Evolutionary conservation across 345 rosid genomes (phyloP).

Genomic region (Murraya paniculata): DNA sequence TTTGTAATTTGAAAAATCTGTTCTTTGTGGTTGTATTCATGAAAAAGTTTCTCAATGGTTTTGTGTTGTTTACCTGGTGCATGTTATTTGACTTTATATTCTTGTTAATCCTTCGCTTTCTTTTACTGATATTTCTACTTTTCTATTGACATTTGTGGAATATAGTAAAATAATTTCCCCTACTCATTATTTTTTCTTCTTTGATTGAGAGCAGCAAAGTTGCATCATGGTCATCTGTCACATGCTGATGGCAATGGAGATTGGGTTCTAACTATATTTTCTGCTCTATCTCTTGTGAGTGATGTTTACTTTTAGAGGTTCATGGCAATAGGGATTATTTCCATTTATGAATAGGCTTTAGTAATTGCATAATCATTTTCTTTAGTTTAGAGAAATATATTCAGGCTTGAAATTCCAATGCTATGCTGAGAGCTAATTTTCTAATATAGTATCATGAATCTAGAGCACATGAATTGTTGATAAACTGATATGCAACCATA

Average conservation of each 20-base stretch:
- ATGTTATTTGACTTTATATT: not conserved
- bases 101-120: not conserved
- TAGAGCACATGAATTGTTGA: not conserved
- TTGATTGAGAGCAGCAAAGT: conserved; percentile 55
- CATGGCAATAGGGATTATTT: not conserved
- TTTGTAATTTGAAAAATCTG: too few relatives aligned
- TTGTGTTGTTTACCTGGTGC: not conserved
- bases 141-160: not conserved
- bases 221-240: conserved; percentile 82
- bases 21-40: not conserved
- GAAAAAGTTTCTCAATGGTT: not conserved
- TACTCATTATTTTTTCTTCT: not conserved
- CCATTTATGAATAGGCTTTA: not conserved
- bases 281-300: conserved; percentile 90
- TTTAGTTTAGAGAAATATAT: not conserved
- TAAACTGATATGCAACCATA: not conserved
- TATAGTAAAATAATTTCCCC: not conserved
- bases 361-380: not conserved
- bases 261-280: conserved; percentile 92
- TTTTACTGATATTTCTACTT: not conserved
- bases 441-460: not conserved
- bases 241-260: conserved; percentile 98
- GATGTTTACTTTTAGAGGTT: conserved; percentile 5
- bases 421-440: not conserved
- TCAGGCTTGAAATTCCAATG: not conserved